phyloP scores from a whole-genome alignment of 2,329 filamentous ascomycete species.

The Colletotrichum sp. region DNA sequence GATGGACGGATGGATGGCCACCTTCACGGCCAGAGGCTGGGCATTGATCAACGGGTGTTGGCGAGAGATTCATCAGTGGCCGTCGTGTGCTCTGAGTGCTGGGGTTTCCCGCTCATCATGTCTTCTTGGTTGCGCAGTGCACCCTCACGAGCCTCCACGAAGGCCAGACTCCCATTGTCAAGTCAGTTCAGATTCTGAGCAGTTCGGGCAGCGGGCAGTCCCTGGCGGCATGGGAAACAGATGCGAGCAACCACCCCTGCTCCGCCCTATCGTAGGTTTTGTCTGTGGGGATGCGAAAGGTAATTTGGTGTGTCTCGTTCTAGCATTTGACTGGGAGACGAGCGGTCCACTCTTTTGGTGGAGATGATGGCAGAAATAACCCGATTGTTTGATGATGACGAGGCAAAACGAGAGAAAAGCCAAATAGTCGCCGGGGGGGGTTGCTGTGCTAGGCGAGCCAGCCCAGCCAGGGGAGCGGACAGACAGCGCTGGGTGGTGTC shows the following conservation, averaged over 20 bases:
- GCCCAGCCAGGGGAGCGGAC: background rate
- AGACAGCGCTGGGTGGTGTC: background rate
- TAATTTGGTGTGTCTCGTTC: conserved; percentile 11
- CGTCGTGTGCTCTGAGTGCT: background rate
- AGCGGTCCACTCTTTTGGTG: background rate
- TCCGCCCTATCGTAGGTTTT: conserved; percentile 21
- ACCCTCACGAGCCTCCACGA: background rate
- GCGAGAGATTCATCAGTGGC: background rate
- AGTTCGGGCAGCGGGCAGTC: background rate
- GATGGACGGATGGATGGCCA: background rate
- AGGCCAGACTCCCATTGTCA: background rate
- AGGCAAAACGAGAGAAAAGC: conserved; percentile 20
- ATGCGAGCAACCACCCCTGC: conserved; percentile 12
- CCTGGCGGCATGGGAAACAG: conserved; percentile 7
- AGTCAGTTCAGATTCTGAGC: background rate
- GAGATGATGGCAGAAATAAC: conserved; percentile 21
- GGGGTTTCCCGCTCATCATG: background rate
- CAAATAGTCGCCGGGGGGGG: conserved; percentile 7
- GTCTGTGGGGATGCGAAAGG: conserved; percentile 19
- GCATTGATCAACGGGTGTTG: background rate
- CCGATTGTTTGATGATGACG: conserved; percentile 23
- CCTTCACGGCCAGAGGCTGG: background rate
- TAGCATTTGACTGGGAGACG: conserved; percentile 4
- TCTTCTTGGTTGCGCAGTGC: background rate
- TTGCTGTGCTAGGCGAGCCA: background rate